A percentile compares a stretch with the other conserved stretches of the same genome.
Evolutionary conservation across 1,284 basidiomycete species (phyloP).

Genomic region (Phylloporus gajari): DNA sequence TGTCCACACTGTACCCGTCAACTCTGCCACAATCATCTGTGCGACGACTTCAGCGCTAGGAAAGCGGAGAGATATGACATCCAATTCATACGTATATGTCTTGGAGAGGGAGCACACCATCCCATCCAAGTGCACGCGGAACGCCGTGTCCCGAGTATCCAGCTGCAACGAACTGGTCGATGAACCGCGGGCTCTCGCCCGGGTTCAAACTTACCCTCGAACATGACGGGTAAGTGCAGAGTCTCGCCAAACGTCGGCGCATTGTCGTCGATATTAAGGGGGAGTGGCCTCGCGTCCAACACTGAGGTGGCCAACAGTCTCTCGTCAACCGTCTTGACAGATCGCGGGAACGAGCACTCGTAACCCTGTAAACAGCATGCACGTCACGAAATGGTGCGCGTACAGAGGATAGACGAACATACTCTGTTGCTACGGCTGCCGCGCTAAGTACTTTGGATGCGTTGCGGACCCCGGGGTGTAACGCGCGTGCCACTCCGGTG

Average conservation of each 20-base stretch:
- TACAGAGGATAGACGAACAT: no score
- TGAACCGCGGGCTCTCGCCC: conserved; percentile 57
- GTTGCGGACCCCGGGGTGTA: no score
- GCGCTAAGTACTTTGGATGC: no score
- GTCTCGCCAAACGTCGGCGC: conserved; percentile 61
- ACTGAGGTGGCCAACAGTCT: conserved; percentile 73
- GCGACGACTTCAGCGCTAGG: conserved; percentile 74
- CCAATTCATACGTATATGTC: neutral
- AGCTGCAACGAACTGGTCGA: conserved; percentile 78
- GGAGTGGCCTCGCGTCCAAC: conserved; percentile 66
- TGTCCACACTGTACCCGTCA: conserved; percentile 56
- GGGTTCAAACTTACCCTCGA: conserved; percentile 62
- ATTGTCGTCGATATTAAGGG: conserved; percentile 71
- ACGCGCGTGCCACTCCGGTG: no score
- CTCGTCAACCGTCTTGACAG: conserved; percentile 48
- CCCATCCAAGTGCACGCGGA: conserved; percentile 80
- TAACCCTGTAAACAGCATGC: no score
- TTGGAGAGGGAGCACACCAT: conserved; percentile 48
- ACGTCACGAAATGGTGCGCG: no score
- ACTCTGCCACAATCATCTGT: conserved; percentile 70
- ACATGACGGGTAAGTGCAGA: conserved; percentile 60
- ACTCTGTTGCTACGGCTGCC: no score
- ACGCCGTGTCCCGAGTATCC: conserved; percentile 86
- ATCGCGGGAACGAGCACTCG: conserved; percentile 87
- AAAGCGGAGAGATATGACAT: no score